These are phyloP conservation scores for Rubroboletus pulcherrimus DNA, from an alignment of 768 basidiomycete genomes.

Conservation along the genomic window DNA sequence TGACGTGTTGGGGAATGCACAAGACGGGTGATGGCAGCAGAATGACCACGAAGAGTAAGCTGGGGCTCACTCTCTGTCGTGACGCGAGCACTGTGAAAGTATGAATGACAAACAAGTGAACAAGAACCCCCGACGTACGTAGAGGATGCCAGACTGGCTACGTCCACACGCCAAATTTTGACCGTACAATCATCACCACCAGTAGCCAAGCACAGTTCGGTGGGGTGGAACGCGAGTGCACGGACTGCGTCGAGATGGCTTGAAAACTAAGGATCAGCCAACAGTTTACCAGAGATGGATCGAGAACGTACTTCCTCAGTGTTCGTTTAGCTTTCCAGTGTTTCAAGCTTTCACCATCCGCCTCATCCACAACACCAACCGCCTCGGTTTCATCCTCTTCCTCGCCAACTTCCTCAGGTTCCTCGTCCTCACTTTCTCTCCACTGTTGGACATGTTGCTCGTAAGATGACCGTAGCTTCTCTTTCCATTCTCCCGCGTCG, in stretches of 20 bases:
- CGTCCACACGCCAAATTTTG: slow-evolving; percentile 93
- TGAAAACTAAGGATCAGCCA: slow-evolving; percentile 7
- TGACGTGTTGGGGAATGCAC: slow-evolving; percentile 74
- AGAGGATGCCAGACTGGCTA: slow-evolving; percentile 66
- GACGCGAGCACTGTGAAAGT: slow-evolving; percentile 49
- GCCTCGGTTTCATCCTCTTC: slow-evolving; percentile 64
- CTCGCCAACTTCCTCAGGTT: slow-evolving; percentile 65
- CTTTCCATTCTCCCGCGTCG: slow-evolving; percentile 82
- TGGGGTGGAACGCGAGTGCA: slow-evolving; percentile 85
- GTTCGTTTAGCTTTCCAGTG: slow-evolving; percentile 86
- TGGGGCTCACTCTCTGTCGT: slow-evolving; percentile 91
- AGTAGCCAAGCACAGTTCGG: slow-evolving; percentile 80
- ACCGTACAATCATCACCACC: slow-evolving; percentile 95
- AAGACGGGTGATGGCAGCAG: slow-evolving; percentile 83
- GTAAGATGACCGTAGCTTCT: slow-evolving; percentile 64
- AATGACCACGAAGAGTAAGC: slow-evolving; percentile 90
- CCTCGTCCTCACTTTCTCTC: slow-evolving; percentile 51
- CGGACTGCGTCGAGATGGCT: slow-evolving; percentile 95
- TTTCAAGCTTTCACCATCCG: slow-evolving; percentile 67
- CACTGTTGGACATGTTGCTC: slow-evolving; percentile 38
- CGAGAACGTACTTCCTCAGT: slow-evolving; percentile 73
- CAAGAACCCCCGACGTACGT: slow-evolving; percentile 50
- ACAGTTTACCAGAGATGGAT: not conserved
- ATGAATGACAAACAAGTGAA: not conserved
- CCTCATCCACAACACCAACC: slow-evolving; percentile 50